Base-by-base conservation (phyloP, 2,329 filamentous ascomycete species). In the Alternaria sp. region DNA sequence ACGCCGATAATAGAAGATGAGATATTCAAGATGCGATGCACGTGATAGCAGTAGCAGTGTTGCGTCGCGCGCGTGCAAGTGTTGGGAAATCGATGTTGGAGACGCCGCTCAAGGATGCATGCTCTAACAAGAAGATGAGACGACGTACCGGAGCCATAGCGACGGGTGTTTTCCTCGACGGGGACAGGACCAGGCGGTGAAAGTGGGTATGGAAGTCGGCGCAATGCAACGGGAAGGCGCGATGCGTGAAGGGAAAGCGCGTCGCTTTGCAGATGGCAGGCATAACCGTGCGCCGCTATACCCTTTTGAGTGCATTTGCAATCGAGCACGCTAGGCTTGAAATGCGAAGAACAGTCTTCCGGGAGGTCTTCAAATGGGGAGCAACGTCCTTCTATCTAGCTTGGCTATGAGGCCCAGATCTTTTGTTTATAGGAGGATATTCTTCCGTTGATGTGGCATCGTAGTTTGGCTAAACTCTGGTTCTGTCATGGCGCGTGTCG, bases 71-170 rank as follows among this genome's bases (percentile, higher is more conserved):
- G 62, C 31, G 42, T 58, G 37, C 40, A 48, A 37, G 34, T 40
- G 33, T 5, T 28, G 26, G 28, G 31, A 23, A 23, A 17, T 33
- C 33, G 41, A 34, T 41, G 39, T 54, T 31, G 52, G 37, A 53
- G 39, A 46, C 23, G 53, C 49, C 24, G 53, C 39, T 39, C 2
- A 34, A 28, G 33, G 29, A 52, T 52, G 54, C 51, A 55, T 5
- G 17, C 37, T 24, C 42, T 21, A 37, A 31, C 50, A 55, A 31
- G 5, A 40, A 41, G 21, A 17, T 37, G 46, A 45, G 11, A 52
- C 55, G 51, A 76, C 74, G 60, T 75, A 76, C 74, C 63, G 73
- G 70, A 69, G 74, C 72, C 74, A 76, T 76, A 44, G 21, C 63
- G 21, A 37, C 51, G 44, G 61, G 62, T 52, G 46, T 41, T 57